A percentile compares a stretch with the other conserved stretches of the same genome.
Conservation (phyloP, 495 filamentous ascomycete genomes). For the Penicillium tannophilum region DNA sequence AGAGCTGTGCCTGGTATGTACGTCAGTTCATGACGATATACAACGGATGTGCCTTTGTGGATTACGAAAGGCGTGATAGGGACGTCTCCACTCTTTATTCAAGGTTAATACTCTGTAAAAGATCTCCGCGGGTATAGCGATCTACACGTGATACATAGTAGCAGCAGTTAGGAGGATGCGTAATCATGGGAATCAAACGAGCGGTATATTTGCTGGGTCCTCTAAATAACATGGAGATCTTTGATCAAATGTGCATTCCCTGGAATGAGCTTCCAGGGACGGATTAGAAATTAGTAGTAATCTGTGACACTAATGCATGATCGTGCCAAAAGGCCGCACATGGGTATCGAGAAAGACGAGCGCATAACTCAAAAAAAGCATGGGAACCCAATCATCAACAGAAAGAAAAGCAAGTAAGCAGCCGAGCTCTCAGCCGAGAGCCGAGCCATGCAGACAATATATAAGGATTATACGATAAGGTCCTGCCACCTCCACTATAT, state of each 20-base stretch:
- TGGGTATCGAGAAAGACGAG: slow-evolving; percentile 33
- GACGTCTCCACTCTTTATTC: not conserved
- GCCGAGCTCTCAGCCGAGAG: slow-evolving; percentile 3
- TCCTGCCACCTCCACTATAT: slow-evolving; percentile 2
- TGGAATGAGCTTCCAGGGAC: not conserved
- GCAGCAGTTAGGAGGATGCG: not conserved
- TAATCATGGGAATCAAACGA: not conserved
- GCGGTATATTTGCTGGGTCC: not conserved
- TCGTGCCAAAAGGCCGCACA: slow-evolving; percentile 14
- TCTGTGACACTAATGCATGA: slow-evolving; percentile 15
- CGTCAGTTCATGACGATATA: slow-evolving; percentile 21
- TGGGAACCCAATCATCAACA: slow-evolving; percentile 29
- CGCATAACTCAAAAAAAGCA: slow-evolving; percentile 24
- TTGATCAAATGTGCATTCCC: not conserved
- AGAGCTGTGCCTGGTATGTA: slow-evolving; percentile 30
- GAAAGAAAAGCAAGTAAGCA: slow-evolving; percentile 12
- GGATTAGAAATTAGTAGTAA: slow-evolving; percentile 16
- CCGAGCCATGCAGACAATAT: slow-evolving; percentile 5
- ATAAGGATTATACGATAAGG: not conserved
- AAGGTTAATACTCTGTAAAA: not conserved
- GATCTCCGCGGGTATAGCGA: not conserved
- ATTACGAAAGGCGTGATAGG: not conserved
- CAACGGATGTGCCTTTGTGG: not conserved
- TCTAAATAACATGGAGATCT: not conserved
- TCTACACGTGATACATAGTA: not conserved